A percentile compares a stretch with the other conserved stretches of the same genome.
Conservation (phyloP, 225 moss, liverwort and hornwort species). For the Polytrichum formosum region DNA sequence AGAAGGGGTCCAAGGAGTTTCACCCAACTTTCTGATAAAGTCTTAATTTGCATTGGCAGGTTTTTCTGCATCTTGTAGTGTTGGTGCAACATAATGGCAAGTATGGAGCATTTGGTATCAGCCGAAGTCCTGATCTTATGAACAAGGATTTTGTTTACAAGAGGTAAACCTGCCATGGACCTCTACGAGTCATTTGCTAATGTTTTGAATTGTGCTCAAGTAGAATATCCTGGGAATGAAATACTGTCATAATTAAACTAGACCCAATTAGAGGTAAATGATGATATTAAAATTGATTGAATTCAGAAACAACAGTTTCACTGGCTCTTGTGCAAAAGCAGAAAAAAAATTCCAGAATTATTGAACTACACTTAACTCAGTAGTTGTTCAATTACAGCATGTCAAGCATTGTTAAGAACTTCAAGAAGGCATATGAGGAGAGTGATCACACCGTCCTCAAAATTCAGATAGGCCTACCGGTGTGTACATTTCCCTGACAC, state of each 20-base stretch:
- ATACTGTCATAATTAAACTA: neutral
- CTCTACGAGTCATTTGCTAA: neutral
- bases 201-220: no score
- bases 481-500: constrained; percentile 12
- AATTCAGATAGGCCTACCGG: constrained; percentile 74
- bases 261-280: no score
- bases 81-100: constrained; percentile 59
- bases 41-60: constrained; percentile 24
- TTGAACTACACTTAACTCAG: no score
- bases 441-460: constrained; percentile 58
- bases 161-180: constrained; percentile 25
- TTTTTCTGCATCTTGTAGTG: constrained; percentile 68
- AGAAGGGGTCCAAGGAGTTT: no score
- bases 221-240: no score
- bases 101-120: constrained; percentile 78
- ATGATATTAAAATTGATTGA: no score
- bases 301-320: no score
- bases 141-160: constrained; percentile 59
- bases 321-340: no score
- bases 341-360: no score
- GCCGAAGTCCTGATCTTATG: constrained; percentile 68
- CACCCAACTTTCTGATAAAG: no score
- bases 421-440: constrained; percentile 65
- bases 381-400: constrained; percentile 37
- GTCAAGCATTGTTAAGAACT: constrained; percentile 60